Evolutionary conservation across 106 monocot genomes (phyloP).

Genomic region (Dioscorea alata): DNA sequence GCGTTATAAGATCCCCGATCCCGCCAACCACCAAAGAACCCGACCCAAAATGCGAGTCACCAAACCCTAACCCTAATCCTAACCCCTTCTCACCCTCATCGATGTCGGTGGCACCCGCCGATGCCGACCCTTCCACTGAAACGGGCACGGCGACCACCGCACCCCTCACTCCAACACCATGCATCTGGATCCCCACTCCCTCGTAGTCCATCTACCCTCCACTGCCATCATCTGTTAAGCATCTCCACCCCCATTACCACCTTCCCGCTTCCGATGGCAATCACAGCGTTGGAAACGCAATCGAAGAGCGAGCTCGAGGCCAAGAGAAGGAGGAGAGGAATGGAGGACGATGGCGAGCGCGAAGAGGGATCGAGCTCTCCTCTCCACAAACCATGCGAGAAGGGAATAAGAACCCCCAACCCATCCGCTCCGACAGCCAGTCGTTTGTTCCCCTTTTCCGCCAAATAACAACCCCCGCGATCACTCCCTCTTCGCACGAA

Average conservation of each 20-base stretch:
- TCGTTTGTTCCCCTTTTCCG: neutral
- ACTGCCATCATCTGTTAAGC: constrained; percentile 1
- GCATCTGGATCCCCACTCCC: constrained; percentile 8
- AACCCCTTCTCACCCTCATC: constrained; percentile 6
- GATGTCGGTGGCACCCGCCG: constrained; percentile 1
- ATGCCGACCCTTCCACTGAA: neutral
- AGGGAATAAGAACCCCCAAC: constrained; percentile 3
- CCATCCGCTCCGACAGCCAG: constrained; percentile 14
- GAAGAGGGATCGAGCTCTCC: constrained; percentile 17
- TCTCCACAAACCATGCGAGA: constrained; percentile 23
- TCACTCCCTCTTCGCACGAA: neutral
- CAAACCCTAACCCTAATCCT: neutral
- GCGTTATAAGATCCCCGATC: too few relatives aligned
- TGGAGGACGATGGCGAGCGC: neutral
- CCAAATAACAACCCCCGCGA: neutral
- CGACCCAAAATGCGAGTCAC: neutral
- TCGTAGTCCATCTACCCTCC: constrained; percentile 11
- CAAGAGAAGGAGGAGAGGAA: neutral
- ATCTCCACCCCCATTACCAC: neutral
- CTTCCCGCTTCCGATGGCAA: neutral
- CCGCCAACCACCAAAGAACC: too few relatives aligned
- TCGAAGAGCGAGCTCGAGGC: neutral
- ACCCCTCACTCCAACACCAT: constrained; percentile 2
- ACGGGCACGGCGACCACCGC: constrained; percentile 1
- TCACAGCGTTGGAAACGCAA: neutral